These are phyloP conservation scores for Sindora glabra DNA, from an alignment of 306 rosid genomes.

Conservation along the genomic window DNA sequence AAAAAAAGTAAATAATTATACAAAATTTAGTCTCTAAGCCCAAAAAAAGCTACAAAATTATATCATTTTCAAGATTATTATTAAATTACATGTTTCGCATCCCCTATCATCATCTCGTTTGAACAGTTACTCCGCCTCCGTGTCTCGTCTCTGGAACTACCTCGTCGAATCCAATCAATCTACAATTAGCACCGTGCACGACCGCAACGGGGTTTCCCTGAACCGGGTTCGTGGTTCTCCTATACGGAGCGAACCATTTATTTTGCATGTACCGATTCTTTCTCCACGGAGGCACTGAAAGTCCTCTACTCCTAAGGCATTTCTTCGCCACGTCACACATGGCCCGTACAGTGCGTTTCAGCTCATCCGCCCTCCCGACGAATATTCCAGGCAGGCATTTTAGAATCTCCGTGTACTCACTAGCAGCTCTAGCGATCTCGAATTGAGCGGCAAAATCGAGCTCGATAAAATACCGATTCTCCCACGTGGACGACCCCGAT, in stretches of 20 bases:
- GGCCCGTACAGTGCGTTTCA: conserved; percentile 40
- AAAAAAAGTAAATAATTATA: too few species aligned
- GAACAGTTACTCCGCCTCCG: conserved; percentile 18
- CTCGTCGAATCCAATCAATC: conserved; percentile 54
- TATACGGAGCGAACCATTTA: conserved; percentile 73
- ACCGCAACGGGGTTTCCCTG: conserved; percentile 28
- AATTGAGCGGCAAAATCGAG: conserved; percentile 45
- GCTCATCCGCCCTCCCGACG: conserved; percentile 50
- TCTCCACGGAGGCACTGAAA: conserved; percentile 78
- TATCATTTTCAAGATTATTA: too few species aligned
- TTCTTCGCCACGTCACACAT: conserved; percentile 51
- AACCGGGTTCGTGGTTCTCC: conserved; percentile 41
- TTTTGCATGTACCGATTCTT: conserved; percentile 69
- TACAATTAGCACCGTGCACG: conserved; percentile 17
- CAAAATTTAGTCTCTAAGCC: too few species aligned
- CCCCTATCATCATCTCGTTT: conserved; percentile 30
- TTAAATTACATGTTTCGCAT: too few species aligned
- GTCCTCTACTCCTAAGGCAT: conserved; percentile 40
- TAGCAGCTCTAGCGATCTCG: conserved; percentile 55
- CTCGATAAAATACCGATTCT: conserved; percentile 53
- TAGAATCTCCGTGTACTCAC: conserved; percentile 25
- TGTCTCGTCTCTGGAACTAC: conserved; percentile 13
- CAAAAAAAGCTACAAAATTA: too few species aligned
- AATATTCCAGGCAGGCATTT: conserved; percentile 37
- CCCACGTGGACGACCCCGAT: conserved; percentile 13